Base-by-base conservation (phyloP, 495 filamentous ascomycete species). In the Pyrenula aspistea region DNA sequence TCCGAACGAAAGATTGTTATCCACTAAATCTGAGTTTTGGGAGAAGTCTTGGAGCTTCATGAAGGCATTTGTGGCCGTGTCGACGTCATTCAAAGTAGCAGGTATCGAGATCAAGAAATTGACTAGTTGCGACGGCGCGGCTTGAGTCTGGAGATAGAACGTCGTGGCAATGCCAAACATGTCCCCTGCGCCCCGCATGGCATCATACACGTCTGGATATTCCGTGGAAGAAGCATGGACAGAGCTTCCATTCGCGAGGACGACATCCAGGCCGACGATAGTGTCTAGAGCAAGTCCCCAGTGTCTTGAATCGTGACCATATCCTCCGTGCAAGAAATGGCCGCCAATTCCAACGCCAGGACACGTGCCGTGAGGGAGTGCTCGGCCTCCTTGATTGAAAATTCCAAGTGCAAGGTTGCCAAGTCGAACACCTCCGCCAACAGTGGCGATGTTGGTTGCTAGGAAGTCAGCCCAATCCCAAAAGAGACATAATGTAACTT, bases 281-380 rank as follows among this genome's bases (percentile, higher is more conserved):
- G 76, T 76, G 60, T 91, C 87, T 51, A 91, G 66, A 0, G 83
- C 72, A 0, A 80, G 64, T 19, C 87, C 87, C 73, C 78, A 87
- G 25, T 78, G 75, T 21, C 85, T 79, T 4, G 82, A 82, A 4
- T 70, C 72, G 23, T 77, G 72, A 0, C 86, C 87, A 49, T 76
- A 81, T 3, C 87, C 87, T 12, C 86, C 87, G 55, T 89, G 83
- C 0, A 83, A 84, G 53, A 79, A 75, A 65, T 92, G 88, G 2
- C 88, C 88, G 22, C 83, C 86, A 21, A 86, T 77, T 15, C 88
- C 88, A 24, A 88, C 79, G n/a, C 71, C 63, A 4, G 84, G 78
- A 56, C 80, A 85, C 12, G 80, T 80, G 19, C 84, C 86, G 59
- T 87, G 87, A 0, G 86, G 65, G 2, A 90, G 77, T 12, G 83